Base-by-base conservation (phyloP, 2,329 filamentous ascomycete genomes). In the Monilinia vaccinii-corymbosi region DNA sequence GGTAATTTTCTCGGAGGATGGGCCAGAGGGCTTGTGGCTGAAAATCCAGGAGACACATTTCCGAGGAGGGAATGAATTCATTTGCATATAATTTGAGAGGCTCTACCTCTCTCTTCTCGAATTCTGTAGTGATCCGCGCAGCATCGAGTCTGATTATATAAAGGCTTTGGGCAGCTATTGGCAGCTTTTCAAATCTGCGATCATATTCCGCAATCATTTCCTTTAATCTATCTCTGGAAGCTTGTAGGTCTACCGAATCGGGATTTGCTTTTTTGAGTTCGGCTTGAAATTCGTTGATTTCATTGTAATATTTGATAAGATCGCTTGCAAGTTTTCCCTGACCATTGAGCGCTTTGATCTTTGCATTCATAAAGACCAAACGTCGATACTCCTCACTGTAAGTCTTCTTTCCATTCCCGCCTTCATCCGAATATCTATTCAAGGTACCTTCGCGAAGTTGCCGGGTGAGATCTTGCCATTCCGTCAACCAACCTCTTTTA, bases 41-140 rank as follows among this genome's bases (percentile, higher is more conserved):
- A 61, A 90, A 76, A 70, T 91, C 88, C 18, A 91, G 71, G 4
- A 93, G 80, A 13, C 76, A 74, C 59, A 83, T 76, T 8, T 77
- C 74, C 10, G 77, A 72, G 28, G 79, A 76, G 1, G 89, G 90
- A 71, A 79, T 89, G 67, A 90, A 86, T 65, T 96, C 91, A 0
- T 79, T 68, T 0, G 73, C 56, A 5, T 76, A 62, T 3, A 82
- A 79, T 28, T 76, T 72, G 18, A 96, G 76, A 0, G 90, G 88
- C 67, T 96, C 89, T 67, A 83, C 84, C 2, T 77, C 74, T 18
- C 91, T 84, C 1, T 59, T 59, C 40, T 42, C 48, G 7, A 53
- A 53, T 53, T 53, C 38, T 16, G 38, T 53, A 53, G 25, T 16
- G 31, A 53, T 44, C 18, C 51, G 51, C 25, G 38, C 51, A 53